These are phyloP conservation scores for Apophysomyces trapeziformis DNA, from an alignment of 371 early-diverging fungal genomes.

Conservation along the genomic window DNA sequence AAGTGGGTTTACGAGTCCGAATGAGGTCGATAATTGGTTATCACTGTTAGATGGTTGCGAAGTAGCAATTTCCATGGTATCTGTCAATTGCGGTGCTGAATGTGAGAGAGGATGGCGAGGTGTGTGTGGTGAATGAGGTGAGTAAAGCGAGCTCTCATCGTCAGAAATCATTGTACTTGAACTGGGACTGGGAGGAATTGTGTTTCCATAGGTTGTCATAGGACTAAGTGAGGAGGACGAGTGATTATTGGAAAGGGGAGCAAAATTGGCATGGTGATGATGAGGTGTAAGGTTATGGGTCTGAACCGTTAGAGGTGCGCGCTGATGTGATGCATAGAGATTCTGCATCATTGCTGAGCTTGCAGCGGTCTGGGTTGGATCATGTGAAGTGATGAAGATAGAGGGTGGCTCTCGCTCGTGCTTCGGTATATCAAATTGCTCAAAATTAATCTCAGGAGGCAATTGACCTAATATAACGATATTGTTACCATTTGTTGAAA, in stretches of 20 bases:
- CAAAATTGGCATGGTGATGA: background rate
- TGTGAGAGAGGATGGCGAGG: constrained; percentile 20
- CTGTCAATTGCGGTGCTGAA: constrained; percentile 9
- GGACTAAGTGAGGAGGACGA: constrained; percentile 2
- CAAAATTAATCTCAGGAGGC: constrained; percentile 52
- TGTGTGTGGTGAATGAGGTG: constrained; percentile 31
- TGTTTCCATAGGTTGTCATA: constrained; percentile 3
- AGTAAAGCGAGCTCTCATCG: constrained; percentile 35
- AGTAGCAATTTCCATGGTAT: constrained; percentile 14
- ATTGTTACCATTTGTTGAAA: background rate
- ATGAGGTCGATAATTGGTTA: background rate
- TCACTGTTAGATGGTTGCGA: constrained; percentile 14
- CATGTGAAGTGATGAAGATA: constrained; percentile 63
- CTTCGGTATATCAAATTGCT: constrained; percentile 23
- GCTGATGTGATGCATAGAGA: constrained; percentile 19
- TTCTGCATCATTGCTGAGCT: constrained; percentile 2
- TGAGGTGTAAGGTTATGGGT: constrained; percentile 23
- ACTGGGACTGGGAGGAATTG: constrained; percentile 17
- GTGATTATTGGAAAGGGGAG: background rate
- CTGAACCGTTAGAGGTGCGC: constrained; percentile 33
- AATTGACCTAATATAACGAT: constrained; percentile 23
- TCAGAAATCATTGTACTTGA: constrained; percentile 34
- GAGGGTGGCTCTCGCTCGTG: constrained; percentile 44
- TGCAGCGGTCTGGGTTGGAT: constrained; percentile 22
- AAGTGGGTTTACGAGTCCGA: constrained; percentile 7